phyloP scores from a whole-genome alignment of 1,139 yeast species.

The Yamadazyma spencermartinsiae region DNA sequence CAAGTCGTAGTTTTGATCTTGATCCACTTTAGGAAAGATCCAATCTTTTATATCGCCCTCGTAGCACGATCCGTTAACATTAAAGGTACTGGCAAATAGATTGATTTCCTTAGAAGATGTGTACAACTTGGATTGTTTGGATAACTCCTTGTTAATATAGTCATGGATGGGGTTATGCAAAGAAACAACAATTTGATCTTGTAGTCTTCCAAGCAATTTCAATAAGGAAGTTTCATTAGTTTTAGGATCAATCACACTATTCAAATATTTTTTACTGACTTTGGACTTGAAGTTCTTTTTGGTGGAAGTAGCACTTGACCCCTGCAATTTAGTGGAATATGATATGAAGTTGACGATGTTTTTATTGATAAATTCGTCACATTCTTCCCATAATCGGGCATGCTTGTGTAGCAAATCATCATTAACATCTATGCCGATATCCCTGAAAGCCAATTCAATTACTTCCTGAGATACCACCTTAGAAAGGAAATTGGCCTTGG shows the following conservation, averaged over 20 bases:
- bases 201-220: conserved; percentile 49
- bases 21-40: conserved; percentile 50
- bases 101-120: conserved; percentile 51
- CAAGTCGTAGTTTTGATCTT: conserved; percentile 50
- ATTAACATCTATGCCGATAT: conserved; percentile 41
- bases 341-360: conserved; percentile 43
- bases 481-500: conserved; percentile 60
- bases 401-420: conserved; percentile 51
- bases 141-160: conserved; percentile 56
- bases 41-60: conserved; percentile 56
- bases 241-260: conserved; percentile 41
- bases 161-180: conserved; percentile 73
- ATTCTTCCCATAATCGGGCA: conserved; percentile 62
- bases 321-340: conserved; percentile 30
- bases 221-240: conserved; percentile 48
- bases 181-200: conserved; percentile 46
- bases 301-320: conserved; percentile 33
- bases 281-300: conserved; percentile 43
- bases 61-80: conserved; percentile 61
- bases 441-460: conserved; percentile 56
- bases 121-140: conserved; percentile 48
- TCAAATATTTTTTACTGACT: conserved; percentile 47
- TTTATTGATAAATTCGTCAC: conserved; percentile 49
- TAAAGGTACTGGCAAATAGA: conserved; percentile 67
- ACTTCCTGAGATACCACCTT: conserved; percentile 63